Base-by-base conservation (phyloP, 129 eudicot species). In the Artemisia annua region DNA sequence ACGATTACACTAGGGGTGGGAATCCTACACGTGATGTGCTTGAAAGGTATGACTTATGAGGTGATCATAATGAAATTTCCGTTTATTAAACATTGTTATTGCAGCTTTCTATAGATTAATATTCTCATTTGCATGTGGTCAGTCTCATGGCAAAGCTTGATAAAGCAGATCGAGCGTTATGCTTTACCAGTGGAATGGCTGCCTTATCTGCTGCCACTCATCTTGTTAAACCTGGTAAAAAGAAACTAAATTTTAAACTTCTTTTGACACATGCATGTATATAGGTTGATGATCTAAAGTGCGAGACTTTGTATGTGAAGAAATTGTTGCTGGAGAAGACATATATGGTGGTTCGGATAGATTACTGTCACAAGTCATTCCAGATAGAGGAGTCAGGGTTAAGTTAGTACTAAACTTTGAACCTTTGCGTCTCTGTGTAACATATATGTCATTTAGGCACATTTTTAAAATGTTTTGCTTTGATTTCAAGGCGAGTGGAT, bases 151-250 rank as follows among this genome's bases (percentile, higher is more conserved):
- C 97, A 46, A 85, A 90, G 77, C 93, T 94, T 76, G 98, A 94
- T 53, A 94, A 94, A 77, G 98, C 98, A 44, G 96, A 90, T 78
- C 86, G 91, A 74, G 98, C 96, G 63, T 76, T 86, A 63, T 90
- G 96, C 83, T 94, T 94, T 74, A 81, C 93, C 24, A 94, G 96
- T 88, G 98, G 98, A 76, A 94, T 94, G 98, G 98, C 98, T 72
- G 98, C 98, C 69, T 77, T 94, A 86, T 61, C 97, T 79, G 91
- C 97, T 22, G 97, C 83, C 61, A 69, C 86, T 69, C 98, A 66
- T 86, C 89, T 94, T 68, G 84, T 94, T 72, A 86, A 82, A 81
- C 71, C 88, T 43, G 98, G 98, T 90, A 73, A 48, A 55, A 57
- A 10, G n/a, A 55, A 12, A 39, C 46, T 11, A 22, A 14, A 51